A percentile compares a stretch with the other conserved stretches of the same genome.
phyloP scores from a whole-genome alignment of 2,329 filamentous ascomycete genomes.

The Trichoderma koningii region DNA sequence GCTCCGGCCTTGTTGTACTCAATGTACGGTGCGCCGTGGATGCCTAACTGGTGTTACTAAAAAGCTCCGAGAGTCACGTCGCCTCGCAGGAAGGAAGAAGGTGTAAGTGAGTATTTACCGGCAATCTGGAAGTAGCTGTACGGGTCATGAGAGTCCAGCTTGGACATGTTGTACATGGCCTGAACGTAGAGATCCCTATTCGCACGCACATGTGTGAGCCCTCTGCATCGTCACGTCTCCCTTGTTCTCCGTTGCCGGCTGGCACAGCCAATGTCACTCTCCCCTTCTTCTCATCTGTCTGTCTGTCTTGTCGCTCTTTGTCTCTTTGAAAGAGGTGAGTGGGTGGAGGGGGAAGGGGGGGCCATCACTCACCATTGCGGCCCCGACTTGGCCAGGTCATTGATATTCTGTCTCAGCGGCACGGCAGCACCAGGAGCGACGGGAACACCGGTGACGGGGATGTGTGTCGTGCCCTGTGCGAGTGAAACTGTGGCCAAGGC shows the following conservation, averaged over 20 bases:
- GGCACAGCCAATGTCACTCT: background rate
- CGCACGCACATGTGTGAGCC: slow-evolving; percentile 17
- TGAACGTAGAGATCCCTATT: slow-evolving; percentile 54
- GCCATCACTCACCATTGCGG: slow-evolving; percentile 46
- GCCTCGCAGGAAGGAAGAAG: background rate
- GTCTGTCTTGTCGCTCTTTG: background rate
- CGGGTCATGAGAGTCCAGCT: slow-evolving; percentile 44
- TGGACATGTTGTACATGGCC: slow-evolving; percentile 48
- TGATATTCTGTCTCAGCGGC: slow-evolving; percentile 52
- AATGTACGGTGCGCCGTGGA: slow-evolving; percentile 47
- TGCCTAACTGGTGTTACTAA: slow-evolving; percentile 35
- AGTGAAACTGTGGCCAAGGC: slow-evolving; percentile 34
- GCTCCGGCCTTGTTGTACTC: slow-evolving; percentile 48
- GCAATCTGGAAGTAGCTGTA: slow-evolving; percentile 54
- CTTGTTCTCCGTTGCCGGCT: background rate
- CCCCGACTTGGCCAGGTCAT: slow-evolving; percentile 45
- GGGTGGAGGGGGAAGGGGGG: background rate
- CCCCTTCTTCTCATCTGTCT: background rate
- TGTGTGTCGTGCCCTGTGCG: slow-evolving; percentile 32
- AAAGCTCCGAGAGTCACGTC: slow-evolving; percentile 23
- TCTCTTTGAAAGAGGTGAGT: background rate
- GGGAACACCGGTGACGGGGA: slow-evolving; percentile 45
- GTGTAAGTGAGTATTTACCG: slow-evolving; percentile 44
- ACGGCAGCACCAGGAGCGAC: slow-evolving; percentile 45
- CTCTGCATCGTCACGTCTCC: background rate